Base-by-base conservation (phyloP, 495 filamentous ascomycete species). In the Penicillium odoratum region DNA sequence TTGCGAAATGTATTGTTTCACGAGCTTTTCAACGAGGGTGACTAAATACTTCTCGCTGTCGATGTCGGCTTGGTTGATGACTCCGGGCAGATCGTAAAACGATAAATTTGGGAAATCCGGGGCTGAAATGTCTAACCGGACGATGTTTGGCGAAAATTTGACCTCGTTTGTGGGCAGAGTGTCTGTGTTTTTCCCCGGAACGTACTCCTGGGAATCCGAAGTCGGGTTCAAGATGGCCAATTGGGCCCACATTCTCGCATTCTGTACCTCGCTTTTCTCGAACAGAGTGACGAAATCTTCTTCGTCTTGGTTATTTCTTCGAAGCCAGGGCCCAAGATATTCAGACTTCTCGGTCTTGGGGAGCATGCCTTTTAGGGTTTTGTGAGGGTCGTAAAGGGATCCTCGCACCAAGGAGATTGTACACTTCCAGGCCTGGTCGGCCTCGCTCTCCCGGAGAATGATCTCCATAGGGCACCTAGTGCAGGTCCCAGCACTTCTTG, bases 1-100 rank as follows among this genome's bases (percentile, higher is more conserved):
- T 4, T 86, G 78, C 0, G 72, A 67, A 4, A 93, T 84, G 59
- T 93, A 93, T 3, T 85, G 73, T 26, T 74, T 78, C 0, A 89
- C 85, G 0, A 96, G 68, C 29, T 88, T 89, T 55, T 83, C 79
- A 0, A 96, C 85, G 0, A 92, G 79, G 0, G 70, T 63, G 5
- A 89, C 85, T 0, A 93, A 74, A 49, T 90, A 88, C 0, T 72
- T 71, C 30, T 89, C 85, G n/a, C 85, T 74, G 3, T 80, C 74
- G 6, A 83, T 74, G 38, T 85, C 83, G 0, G 81, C 74, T 0
- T 84, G 85, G 51, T 84, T 83, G 58, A 95, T 91, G 4, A 93
- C 83, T 0, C 91, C 91, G 0, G 91, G 91, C 0, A 95, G 72
- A 61, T 96, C 91, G 59, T 88, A 92, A 57, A 96, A 92, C 0